These are phyloP conservation scores for Mortierella sp. DNA, from an alignment of 371 early-diverging fungal species.

Conservation along the genomic window DNA sequence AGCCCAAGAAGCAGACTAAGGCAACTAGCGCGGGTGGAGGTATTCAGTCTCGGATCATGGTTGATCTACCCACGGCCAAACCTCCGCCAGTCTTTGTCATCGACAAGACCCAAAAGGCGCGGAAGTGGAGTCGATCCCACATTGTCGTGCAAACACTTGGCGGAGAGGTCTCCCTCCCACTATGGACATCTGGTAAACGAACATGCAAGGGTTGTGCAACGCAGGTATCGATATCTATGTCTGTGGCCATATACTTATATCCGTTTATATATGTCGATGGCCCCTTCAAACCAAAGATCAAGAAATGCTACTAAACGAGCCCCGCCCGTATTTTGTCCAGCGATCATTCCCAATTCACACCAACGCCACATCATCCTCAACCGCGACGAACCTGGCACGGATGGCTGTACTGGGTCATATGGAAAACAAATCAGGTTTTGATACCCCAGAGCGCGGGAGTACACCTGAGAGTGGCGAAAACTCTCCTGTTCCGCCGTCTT, in stretches of 20 bases:
- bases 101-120: conserved; percentile 28
- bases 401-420: conserved; percentile 40
- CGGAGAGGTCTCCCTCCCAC: conserved; percentile 22
- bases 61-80: conserved; percentile 11
- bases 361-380: neutral
- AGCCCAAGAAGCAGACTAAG: neutral
- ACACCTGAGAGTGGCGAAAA: conserved; percentile 46
- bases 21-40: conserved; percentile 1
- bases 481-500: conserved; percentile 22
- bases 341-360: conserved; percentile 12
- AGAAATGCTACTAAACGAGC: conserved; percentile 50
- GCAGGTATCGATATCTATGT: too few relatives aligned
- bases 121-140: conserved; percentile 33
- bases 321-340: conserved; percentile 30
- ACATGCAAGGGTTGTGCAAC: too few relatives aligned
- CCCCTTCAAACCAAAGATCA: conserved; percentile 19
- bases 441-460: conserved; percentile 48
- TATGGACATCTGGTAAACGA: conserved; percentile 39
- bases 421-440: conserved; percentile 11
- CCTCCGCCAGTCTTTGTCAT: conserved; percentile 27
- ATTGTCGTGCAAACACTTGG: conserved; percentile 31
- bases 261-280: too few relatives aligned
- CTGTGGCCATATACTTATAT: too few relatives aligned
- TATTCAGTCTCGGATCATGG: conserved; percentile 15
- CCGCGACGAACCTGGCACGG: conserved; percentile 23